Evolutionary conservation across 2,329 filamentous ascomycete genomes (phyloP), one percentile per base, ranked within the genome.

Genomic region (Cercospora sojina): DNA sequence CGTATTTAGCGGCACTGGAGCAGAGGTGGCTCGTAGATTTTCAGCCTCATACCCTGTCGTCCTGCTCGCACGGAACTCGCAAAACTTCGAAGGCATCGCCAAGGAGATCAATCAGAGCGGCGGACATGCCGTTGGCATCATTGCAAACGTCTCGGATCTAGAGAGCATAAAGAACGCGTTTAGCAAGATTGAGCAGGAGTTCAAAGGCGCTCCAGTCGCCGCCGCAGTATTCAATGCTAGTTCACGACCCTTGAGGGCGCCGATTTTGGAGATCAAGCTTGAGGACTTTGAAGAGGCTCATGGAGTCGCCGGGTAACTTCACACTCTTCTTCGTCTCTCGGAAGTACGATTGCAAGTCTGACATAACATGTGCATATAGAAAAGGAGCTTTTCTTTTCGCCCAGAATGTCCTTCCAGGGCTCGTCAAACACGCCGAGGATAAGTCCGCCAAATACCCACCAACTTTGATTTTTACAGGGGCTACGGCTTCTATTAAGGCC

Each of bases 381-480:
- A 83, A 83, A 31, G 91, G 91, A 13, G 88, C 90, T 23, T 92
- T 91, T 77, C 80, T 88, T 72, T 96, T 96, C 77, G 87, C 91
- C 1, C 87, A 93, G 77, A 82, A 84, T 2, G 82, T 86, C 0
- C 79, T 96, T 1, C 92, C 92, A 0, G 82, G 89, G 0, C 85
- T 96, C 1, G 83, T 93, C 2, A 82, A 87, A 16, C 82, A 87
- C 0, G 84, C 87, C 0, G 70, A 77, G 29, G 70, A 72, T 25
- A 73, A 77, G 31, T 77, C 78, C 0, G 77, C 84, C 0, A 81
- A 84, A 27, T 79, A 91, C 73, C 91, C 92, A 1, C 91, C 92
- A 0, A 89, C 90, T 0, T 81, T 96, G 25, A 89, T 96, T 73
- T 90, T 95, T 78, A 96, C 92, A 0, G 92, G 92, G 27, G 92